A percentile compares a stretch with the other conserved stretches of the same genome.
phyloP scores from a whole-genome alignment of 495 filamentous ascomycete genomes.

The Lepidopterella palustris region DNA sequence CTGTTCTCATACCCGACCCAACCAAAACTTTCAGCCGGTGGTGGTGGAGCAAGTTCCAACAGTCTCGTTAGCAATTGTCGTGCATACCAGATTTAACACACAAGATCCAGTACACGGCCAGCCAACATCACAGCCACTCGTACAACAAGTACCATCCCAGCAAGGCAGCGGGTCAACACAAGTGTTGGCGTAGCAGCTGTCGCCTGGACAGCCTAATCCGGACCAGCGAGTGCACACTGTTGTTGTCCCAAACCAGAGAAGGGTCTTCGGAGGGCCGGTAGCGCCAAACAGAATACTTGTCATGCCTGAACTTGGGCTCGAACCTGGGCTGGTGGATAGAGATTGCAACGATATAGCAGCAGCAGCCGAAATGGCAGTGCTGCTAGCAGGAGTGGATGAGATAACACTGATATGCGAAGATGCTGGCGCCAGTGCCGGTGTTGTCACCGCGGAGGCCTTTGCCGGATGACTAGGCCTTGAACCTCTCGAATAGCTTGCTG shows the following conservation, averaged over 20 bases:
- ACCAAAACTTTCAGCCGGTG: not conserved
- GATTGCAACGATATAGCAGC: no score
- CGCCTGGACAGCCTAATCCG: not conserved
- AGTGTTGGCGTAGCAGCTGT: not conserved
- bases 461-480: no score
- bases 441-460: no score
- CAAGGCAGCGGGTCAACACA: not conserved
- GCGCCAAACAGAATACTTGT: not conserved
- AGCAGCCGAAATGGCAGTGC: no score
- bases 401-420: no score
- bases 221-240: conserved; percentile 1
- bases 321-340: no score
- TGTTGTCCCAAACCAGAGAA: not conserved
- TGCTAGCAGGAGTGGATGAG: no score
- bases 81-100: not conserved
- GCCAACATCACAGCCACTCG: not conserved
- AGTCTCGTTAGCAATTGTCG: not conserved
- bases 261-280: not conserved
- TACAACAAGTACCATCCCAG: not conserved
- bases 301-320: no score
- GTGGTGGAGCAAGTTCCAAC: not conserved
- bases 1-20: not conserved
- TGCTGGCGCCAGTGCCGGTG: no score
- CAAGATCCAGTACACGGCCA: not conserved
- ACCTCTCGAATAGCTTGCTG: no score